Evolutionary conservation across 2,329 filamentous ascomycete species (phyloP), one percentile per base, ranked within the genome.

Genomic region (Aspergillus ruber): DNA sequence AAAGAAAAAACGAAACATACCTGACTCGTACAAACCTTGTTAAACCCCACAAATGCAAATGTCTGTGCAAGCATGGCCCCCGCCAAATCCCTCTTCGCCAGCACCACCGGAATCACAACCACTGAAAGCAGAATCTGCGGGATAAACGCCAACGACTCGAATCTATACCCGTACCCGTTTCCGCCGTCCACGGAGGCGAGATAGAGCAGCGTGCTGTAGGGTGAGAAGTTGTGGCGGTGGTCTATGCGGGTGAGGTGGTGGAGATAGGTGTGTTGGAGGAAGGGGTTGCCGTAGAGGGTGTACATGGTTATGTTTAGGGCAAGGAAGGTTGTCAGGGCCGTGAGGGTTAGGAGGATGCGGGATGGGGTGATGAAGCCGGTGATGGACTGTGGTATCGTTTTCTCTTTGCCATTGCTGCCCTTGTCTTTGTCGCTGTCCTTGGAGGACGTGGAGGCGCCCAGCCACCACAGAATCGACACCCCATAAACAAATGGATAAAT

Each of bases 401-500:
- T 44, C n/a, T 35, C 7, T 13, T 17, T 48, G 27, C 38, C 36
- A 3, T 17, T 23, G 23, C 21, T 21, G 6, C 38, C 7, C 4
- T 47, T 17, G 42, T 51, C 17, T 12, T 45, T 3, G 40, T 33
- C 6, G 49, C 44, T 7, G 20, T 15, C 23, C 40, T 25, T n/a
- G 46, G 18, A 12, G 50, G 53, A 42, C 62, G 36, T 39, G 6
- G 6, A 17, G 56, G 21, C 41, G 50, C 6, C 57, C 46, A 74
- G 52, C 59, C 67, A 70, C 71, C 71, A 74, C 10, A 75, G 45
- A 36, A 72, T 66, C 9, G 69, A 71, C 2, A 84, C 81, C 2
- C 88, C 91, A 68, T 98, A 98, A 50, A 98, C 88, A 67, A 97
- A 95, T 0, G 93, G 93, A 61, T 98, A 98, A 51, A 98, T 97